A percentile compares a stretch with the other conserved stretches of the same genome.
Conservation (phyloP, 768 basidiomycete species). For the Trametes elegans region DNA sequence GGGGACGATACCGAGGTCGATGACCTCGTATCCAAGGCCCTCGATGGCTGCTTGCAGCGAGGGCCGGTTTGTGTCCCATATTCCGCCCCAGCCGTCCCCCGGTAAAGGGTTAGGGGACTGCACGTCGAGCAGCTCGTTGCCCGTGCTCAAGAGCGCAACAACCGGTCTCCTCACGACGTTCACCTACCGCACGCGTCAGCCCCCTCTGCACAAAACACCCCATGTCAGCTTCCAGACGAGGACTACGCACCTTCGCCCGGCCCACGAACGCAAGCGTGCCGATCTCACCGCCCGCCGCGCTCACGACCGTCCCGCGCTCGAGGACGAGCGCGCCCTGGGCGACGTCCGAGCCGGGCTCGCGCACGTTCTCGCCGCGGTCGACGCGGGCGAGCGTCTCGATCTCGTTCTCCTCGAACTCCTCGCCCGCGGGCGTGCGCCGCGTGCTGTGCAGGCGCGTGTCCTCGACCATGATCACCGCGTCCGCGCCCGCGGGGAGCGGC, state of each 20-base stretch:
- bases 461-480: constrained; percentile 91
- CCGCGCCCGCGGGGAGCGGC: constrained; percentile 70
- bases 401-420: constrained; percentile 63
- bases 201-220: too few relatives aligned
- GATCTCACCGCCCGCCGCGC: constrained; percentile 73
- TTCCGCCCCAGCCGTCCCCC: constrained; percentile 57
- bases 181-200: constrained; percentile 43
- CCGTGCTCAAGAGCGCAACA: constrained; percentile 82
- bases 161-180: constrained; percentile 67
- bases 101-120: constrained; percentile 38
- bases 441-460: constrained; percentile 77
- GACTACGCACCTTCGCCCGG: constrained; percentile 59
- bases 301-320: constrained; percentile 57
- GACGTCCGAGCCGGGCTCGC: constrained; percentile 74
- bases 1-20: constrained; percentile 78
- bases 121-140: constrained; percentile 76
- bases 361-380: constrained; percentile 65
- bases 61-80: constrained; percentile 87
- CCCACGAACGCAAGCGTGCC: constrained; percentile 83
- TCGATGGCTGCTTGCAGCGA: constrained; percentile 68
- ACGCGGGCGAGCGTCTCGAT: constrained; percentile 68
- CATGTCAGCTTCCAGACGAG: background rate
- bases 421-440: constrained; percentile 34
- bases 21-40: constrained; percentile 69
- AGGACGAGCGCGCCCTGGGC: constrained; percentile 64